Conservation (phyloP, 1,284 basidiomycete species). For the Amylostereum chailletii region DNA sequence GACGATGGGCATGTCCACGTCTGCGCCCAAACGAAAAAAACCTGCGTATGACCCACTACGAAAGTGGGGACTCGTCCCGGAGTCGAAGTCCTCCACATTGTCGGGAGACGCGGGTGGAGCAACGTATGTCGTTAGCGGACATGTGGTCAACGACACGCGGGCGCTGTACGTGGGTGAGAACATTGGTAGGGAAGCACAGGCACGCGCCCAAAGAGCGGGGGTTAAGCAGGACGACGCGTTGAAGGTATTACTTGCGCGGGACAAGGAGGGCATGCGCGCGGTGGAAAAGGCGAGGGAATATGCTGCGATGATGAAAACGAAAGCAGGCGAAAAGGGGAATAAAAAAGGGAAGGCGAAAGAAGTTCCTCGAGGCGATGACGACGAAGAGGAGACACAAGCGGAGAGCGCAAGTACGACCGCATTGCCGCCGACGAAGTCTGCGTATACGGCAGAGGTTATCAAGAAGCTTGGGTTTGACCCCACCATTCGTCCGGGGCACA, state of each 20-base stretch:
- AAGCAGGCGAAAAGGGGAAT: slow-evolving; percentile 14
- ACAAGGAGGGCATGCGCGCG: slow-evolving; percentile 53
- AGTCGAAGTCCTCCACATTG: slow-evolving; percentile 17
- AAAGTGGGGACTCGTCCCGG: slow-evolving; percentile 66
- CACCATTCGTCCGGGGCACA: slow-evolving; percentile 39
- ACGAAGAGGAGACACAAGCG: slow-evolving; percentile 20
- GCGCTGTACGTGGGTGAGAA: slow-evolving; percentile 50
- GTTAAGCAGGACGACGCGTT: slow-evolving; percentile 50
- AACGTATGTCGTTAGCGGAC: slow-evolving; percentile 78
- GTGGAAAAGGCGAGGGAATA: slow-evolving; percentile 49
- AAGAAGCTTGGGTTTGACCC: slow-evolving; percentile 71
- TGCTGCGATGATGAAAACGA: slow-evolving; percentile 17
- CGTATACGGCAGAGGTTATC: slow-evolving; percentile 57
- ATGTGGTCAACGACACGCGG: slow-evolving; percentile 44
- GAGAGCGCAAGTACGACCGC: slow-evolving; percentile 14
- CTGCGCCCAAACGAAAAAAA: slow-evolving; percentile 45
- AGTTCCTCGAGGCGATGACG: slow-evolving; percentile 8
- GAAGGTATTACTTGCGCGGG: slow-evolving; percentile 47
- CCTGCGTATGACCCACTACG: slow-evolving; percentile 53
- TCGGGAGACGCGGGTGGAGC: slow-evolving; percentile 32
- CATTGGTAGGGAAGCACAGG: slow-evolving; percentile 68
- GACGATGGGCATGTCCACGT: slow-evolving; percentile 57
- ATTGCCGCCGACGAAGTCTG: slow-evolving; percentile 26
- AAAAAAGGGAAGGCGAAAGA: slow-evolving; percentile 15
- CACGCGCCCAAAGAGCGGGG: slow-evolving; percentile 56